Base-by-base conservation (phyloP, 192 early-diverging fungal species). In the Neocallimastix lanati region DNA sequence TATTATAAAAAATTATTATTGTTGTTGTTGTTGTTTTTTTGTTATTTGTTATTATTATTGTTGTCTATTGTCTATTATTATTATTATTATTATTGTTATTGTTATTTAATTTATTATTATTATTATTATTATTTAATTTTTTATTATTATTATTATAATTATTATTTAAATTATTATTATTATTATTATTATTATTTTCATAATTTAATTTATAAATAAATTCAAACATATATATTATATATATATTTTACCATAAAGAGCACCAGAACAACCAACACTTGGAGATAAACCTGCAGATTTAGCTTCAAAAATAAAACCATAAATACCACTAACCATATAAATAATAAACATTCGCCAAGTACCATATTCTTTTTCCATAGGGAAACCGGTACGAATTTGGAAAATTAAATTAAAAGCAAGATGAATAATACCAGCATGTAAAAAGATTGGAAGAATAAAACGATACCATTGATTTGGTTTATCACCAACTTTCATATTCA, bases 351-450 rank as follows among this genome's bases (percentile, higher is more conserved):
- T 88, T 29, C 95, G 85, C 86, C 85, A 90, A 81, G 86, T 87
- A 4, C 95, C 95, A 82, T 93, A 88, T 76, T 94, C 92, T 35
- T 84, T 81, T 83, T 96, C 95, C 76, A 96, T 83, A 76, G 91
- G 85, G 7, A 88, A 88, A 15, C 94, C 95, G 12, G 89, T 86
- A 35, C 87, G 83, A 78, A 93, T 67, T 78, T 96, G 95, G 76
- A 92, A 90, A 11, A 86, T 15, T 80, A 94, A 78, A 82, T 96
- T 96, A 82, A 96, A 84, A 1, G 90, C 15, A 29, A 94, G 83
- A 84, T 96, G 95, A 1, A 95, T 30, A 6, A 95, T 79, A 28
- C 95, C 95, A 37, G 87, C 93, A 83, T 96, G 95, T 67, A 96
- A 83, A 67, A 93, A 94, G n/a, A 96, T 91, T 9, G 95, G 90